Evolutionary conservation across 768 basidiomycete genomes (phyloP), one percentile per base, ranked within the genome.

Genomic region (Phanerochaete carnosa): DNA sequence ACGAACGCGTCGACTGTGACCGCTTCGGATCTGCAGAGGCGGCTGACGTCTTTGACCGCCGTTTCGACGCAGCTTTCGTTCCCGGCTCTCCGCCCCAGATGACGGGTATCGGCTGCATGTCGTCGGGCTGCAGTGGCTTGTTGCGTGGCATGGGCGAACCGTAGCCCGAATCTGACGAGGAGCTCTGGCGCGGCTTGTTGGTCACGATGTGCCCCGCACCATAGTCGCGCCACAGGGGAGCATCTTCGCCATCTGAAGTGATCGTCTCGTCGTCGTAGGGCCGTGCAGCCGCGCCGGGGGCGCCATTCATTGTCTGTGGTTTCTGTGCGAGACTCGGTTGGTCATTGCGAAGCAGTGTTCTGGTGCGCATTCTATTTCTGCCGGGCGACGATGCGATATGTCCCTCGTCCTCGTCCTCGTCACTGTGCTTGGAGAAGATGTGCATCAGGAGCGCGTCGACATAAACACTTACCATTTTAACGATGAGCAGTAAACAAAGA

Each of bases 391-490:
- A 58, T 19, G 62, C 58, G 52, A 50, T 26, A 53, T 45, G 55
- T 26, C 51, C 55, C 25, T 32, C 46, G 12, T 61, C 57, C 16
- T 58, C 55, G 30, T 7, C 28, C 46, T 46, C 43, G n/a, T n/a
- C 35, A 19, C 59, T 49, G 22, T 61, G 55, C 45, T 62, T 60
- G 58, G 63, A 60, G 57, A 68, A 71, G 63, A 68, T 65, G 43
- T 73, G 74, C 70, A 71, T 74, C 59, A 70, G 65, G 26, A 72
- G 74, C 11, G 77, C 79, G 79, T 82, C 81, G 64, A 80, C 80
- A 67, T 82, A 83, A 13, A 65, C 46, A 51, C 72, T 75, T 32
- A 63, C 33, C 63, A 25, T 67, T 61, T 32, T 35, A 64, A 25
- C 13, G 30, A 19, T 26, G 45, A n/a, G 26, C 39, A 25, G 2